Conservation (phyloP, 148 eudicot genomes). For the Amaranthus hypochondriacus region DNA sequence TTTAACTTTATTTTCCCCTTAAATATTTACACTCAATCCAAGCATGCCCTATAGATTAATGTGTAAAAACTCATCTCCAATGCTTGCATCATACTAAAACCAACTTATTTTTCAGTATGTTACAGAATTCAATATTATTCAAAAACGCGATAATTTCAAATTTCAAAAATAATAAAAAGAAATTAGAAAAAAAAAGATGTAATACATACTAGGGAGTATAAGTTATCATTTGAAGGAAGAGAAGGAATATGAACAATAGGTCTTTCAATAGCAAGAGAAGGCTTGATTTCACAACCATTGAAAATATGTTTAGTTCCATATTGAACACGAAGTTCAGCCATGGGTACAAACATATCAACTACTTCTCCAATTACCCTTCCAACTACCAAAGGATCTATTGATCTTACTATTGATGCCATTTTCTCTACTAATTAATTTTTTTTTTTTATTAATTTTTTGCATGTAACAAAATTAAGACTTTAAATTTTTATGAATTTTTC, state of each 20-base stretch:
- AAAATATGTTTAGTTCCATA: slow-evolving; percentile 31
- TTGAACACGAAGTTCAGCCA: slow-evolving; percentile 21
- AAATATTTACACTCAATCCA: no score
- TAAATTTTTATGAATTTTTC: no score
- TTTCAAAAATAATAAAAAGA: neutral
- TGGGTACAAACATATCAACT: slow-evolving; percentile 36
- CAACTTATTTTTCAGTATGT: no score
- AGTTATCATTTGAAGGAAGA: neutral
- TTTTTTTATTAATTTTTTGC: neutral
- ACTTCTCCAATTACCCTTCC: slow-evolving; percentile 50
- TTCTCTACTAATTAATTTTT: neutral
- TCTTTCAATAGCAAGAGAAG: slow-evolving; percentile 27
- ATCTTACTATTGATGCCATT: slow-evolving; percentile 15
- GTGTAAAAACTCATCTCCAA: no score
- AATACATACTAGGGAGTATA: slow-evolving; percentile 35
- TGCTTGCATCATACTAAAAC: no score
- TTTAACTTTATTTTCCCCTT: no score
- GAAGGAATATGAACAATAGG: slow-evolving; percentile 30
- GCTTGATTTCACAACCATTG: slow-evolving; percentile 41
- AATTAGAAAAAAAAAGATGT: neutral
- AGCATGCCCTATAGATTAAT: no score
- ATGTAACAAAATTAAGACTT: neutral
- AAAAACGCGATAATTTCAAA: neutral
- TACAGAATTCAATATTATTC: neutral
- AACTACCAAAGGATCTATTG: slow-evolving; percentile 34